Evolutionary conservation across 805 yeast genomes (phyloP).

Genomic region (Vanderwaltozyma yarrowii): DNA sequence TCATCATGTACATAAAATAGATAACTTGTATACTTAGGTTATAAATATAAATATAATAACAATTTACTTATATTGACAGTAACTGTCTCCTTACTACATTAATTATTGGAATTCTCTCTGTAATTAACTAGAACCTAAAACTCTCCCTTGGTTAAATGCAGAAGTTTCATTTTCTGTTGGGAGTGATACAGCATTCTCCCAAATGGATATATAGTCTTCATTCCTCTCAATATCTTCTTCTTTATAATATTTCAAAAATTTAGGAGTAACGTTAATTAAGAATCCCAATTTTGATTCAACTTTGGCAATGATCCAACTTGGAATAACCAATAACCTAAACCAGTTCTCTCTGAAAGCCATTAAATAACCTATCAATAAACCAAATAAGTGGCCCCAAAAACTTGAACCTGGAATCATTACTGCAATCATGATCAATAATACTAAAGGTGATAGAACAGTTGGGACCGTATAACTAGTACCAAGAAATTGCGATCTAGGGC

Average conservation of each 20-base stretch:
- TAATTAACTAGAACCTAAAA: slow-evolving; percentile 5
- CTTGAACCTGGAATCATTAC: slow-evolving; percentile 56
- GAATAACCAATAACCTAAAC: slow-evolving; percentile 51
- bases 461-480: slow-evolving; percentile 40
- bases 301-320: slow-evolving; percentile 48
- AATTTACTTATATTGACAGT: too few relatives aligned
- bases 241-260: slow-evolving; percentile 39
- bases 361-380: slow-evolving; percentile 55
- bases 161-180: slow-evolving; percentile 10
- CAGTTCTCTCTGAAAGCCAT: slow-evolving; percentile 42
- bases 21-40: too few relatives aligned
- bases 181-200: slow-evolving; percentile 1
- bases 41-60: too few relatives aligned
- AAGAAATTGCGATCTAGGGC: slow-evolving; percentile 34
- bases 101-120: too few relatives aligned
- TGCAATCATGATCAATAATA: slow-evolving; percentile 38
- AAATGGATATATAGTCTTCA: slow-evolving; percentile 23
- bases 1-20: background rate
- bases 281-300: slow-evolving; percentile 48
- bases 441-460: slow-evolving; percentile 49
- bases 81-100: too few relatives aligned
- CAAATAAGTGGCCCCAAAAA: slow-evolving; percentile 65
- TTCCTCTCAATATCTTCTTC: slow-evolving; percentile 41
- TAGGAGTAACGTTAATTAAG: slow-evolving; percentile 45
- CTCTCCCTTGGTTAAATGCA: slow-evolving; percentile 5